phyloP scores from a whole-genome alignment of 106 monocot genomes.

The Iris macrosiphon region DNA sequence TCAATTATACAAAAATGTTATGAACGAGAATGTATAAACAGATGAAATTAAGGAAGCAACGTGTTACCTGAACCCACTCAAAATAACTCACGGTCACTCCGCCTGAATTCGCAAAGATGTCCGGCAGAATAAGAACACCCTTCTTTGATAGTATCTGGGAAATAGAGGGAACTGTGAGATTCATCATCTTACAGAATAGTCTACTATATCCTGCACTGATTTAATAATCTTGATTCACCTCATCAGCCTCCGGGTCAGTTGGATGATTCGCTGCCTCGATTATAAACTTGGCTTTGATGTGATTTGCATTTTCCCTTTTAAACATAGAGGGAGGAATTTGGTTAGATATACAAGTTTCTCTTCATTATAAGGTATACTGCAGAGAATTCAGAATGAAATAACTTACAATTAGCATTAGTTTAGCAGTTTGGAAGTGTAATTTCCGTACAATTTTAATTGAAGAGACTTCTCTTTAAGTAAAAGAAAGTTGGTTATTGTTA shows the following conservation, averaged over 20 bases:
- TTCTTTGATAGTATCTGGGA: conserved; percentile 83
- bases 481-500: too few species aligned
- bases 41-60: not conserved
- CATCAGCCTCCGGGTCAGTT: conserved; percentile 82
- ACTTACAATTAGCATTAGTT: too few species aligned
- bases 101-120: conserved; percentile 85
- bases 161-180: not conserved
- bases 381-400: too few species aligned
- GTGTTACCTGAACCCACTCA: conserved; percentile 89
- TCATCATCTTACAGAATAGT: too few species aligned
- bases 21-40: too few species aligned
- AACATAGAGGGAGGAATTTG: not conserved
- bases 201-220: not conserved
- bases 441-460: too few species aligned
- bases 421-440: too few species aligned
- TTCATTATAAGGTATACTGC: not conserved
- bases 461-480: too few species aligned
- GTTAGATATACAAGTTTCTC: not conserved
- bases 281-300: conserved; percentile 70
- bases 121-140: conserved; percentile 80
- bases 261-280: conserved; percentile 86
- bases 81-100: conserved; percentile 96
- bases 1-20: too few species aligned
- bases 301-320: conserved; percentile 64
- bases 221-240: conserved; percentile 23